Evolutionary conservation across 2,329 filamentous ascomycete genomes (phyloP), one percentile per base, ranked within the genome.

Genomic region (Pseudocercospora macadamiae): DNA sequence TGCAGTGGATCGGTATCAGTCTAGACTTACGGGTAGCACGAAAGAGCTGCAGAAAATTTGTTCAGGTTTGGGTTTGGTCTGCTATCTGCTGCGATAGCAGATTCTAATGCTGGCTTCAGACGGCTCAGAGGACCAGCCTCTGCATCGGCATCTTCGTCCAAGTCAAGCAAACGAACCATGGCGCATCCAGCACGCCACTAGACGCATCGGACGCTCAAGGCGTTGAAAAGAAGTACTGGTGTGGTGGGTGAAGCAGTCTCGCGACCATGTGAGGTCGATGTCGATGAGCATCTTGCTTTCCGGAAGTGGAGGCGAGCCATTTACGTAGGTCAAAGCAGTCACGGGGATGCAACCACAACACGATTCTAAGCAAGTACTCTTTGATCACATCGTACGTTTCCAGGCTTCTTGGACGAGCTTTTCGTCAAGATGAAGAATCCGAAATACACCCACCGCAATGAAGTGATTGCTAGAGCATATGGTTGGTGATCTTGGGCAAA

Each of bases 1-100:
- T 18, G 12, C 21, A 16, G 28, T 36, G 12, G 36, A 48, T 57
- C 37, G 19, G 36, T 52, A 25, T 7, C 23, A 51, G 48, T 36
- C 28, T 28, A 28, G 44, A 79, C 81, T 80, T 84, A 88, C 86
- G 86, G 86, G 80, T 88, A 88, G 78, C 85, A 87, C 74, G 83
- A 83, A 74, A 89, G 76, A 72, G 84, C 83, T 71, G 82, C 80
- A 64, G 84, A 83, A 76, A 86, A 82, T 66, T 79, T 77, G 76
- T 83, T 86, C 72, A 80, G 74, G 68, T 86, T 86, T 55, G 78
- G 82, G 70, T 81, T 79, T 25, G 70, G 71, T 63, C 77, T 71
- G 54, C 68, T 67, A 26, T 71, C 70, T 48, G n/a, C n/a, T n/a
- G 68, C 66, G 53, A 44, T 60, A 51, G 55, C 63, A 49, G 55